Evolutionary conservation across 2,329 filamentous ascomycete species (phyloP).

Genomic region (Botrytis aclada): DNA sequence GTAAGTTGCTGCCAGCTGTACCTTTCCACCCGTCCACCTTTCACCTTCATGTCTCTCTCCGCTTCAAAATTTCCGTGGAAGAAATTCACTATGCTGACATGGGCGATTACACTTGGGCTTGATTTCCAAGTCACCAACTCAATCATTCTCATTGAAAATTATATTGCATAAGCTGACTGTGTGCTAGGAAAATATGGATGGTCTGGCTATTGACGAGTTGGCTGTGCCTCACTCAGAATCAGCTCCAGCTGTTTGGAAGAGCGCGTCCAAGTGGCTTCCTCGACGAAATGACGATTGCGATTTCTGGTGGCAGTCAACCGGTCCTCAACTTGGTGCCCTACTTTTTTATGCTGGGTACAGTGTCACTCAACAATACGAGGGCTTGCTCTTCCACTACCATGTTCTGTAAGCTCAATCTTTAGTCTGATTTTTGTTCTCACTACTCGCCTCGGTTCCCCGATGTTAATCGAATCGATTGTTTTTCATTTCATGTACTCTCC

Average conservation of each 20-base stretch:
- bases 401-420: neutral
- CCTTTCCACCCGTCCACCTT: neutral
- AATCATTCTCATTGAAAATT: neutral
- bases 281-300: neutral
- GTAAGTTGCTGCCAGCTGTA: neutral
- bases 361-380: neutral
- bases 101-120: neutral
- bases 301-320: constrained; percentile 2
- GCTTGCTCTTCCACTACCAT: neutral
- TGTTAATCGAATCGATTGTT: neutral
- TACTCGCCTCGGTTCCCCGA: neutral
- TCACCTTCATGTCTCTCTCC: neutral
- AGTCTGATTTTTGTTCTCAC: neutral
- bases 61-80: neutral
- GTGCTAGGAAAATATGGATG: neutral
- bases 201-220: neutral
- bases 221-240: neutral
- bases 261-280: neutral
- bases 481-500: neutral
- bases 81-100: neutral
- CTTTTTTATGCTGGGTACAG: neutral
- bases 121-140: neutral
- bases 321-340: neutral
- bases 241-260: neutral
- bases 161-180: neutral